Evolutionary conservation across 176 grass and related monocot species (phyloP).

Genomic region (Sorghum bicolor): Sorghum_bicolor_NCBIv3 NC_012878.2:53784501-53785000

Average conservation of each 20-base stretch:
- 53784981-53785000: slow-evolving; percentile 18
- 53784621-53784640: slow-evolving; percentile 53
- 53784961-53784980: background rate
- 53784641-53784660: slow-evolving; percentile 30
- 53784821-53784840: background rate
- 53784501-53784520: slow-evolving; percentile 54
- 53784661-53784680: slow-evolving; percentile 3
- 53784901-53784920: background rate
- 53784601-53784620: slow-evolving; percentile 60
- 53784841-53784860: background rate
- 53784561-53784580: slow-evolving; percentile 56
- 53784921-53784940: background rate
- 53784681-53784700: background rate
- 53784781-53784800: background rate
- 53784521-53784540: slow-evolving; percentile 52
- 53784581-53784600: slow-evolving; percentile 37
- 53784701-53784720: background rate
- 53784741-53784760: background rate
- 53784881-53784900: background rate
- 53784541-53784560: slow-evolving; percentile 52
- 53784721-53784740: background rate
- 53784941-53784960: background rate
- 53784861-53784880: background rate
- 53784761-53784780: background rate
- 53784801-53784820: background rate